Percentiles rank a stretch among this genome's conserved stretches.
phyloP scores from a whole-genome alignment of 1,284 basidiomycete species.

The Grifola frondosa region DNA sequence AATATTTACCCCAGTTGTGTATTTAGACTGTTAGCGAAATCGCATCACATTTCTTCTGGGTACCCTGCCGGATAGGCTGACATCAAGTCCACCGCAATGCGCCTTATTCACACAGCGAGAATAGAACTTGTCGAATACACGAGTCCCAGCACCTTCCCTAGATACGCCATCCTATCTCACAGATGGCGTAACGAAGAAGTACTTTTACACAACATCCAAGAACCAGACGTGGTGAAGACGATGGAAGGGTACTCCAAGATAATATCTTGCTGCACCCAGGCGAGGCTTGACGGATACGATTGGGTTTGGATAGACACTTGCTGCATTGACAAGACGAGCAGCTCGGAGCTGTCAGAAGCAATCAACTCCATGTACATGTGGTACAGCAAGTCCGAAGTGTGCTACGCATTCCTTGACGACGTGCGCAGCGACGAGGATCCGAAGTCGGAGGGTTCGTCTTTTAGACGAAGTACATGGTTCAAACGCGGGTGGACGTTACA shows the following conservation, averaged over 20 bases:
- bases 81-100: too few relatives aligned
- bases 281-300: slow-evolving; percentile 1
- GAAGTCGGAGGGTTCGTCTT: slow-evolving; percentile 4
- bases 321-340: slow-evolving; percentile 8
- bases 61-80: too few relatives aligned
- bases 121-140: too few relatives aligned
- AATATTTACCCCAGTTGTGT: too few relatives aligned
- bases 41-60: too few relatives aligned
- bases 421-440: slow-evolving; percentile 5
- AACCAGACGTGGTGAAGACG: neutral
- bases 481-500: slow-evolving; percentile 16
- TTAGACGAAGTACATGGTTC: slow-evolving; percentile 14
- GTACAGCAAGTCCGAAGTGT: slow-evolving; percentile 7
- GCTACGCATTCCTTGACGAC: slow-evolving; percentile 11
- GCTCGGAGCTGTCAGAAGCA: slow-evolving; percentile 5
- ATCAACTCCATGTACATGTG: slow-evolving; percentile 13
- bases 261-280: slow-evolving; percentile 1
- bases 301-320: slow-evolving; percentile 11
- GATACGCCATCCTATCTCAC: slow-evolving; percentile 15
- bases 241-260: slow-evolving; percentile 2
- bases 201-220: slow-evolving; percentile 1
- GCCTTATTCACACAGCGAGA: too few relatives aligned
- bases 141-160: too few relatives aligned
- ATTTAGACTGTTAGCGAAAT: too few relatives aligned
- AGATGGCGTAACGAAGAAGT: slow-evolving; percentile 8